Percentiles rank a stretch among this genome's conserved stretches.
Evolutionary conservation across 1,284 basidiomycete species (phyloP).

Genomic region (Hymenochaete sp.): DNA sequence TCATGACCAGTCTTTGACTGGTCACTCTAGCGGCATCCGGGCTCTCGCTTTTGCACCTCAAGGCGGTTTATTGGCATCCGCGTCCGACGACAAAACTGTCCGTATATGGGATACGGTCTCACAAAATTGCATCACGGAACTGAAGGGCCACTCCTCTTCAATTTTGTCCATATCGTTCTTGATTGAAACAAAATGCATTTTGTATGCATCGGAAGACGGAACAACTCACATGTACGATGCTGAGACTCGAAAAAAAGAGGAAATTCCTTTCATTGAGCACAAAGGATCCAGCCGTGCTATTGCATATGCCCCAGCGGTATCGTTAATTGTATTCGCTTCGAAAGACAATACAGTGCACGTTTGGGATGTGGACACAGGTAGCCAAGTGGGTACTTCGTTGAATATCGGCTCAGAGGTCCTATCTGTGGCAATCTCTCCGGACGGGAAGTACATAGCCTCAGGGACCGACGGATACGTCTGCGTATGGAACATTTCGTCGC

Average conservation of each 20-base stretch:
- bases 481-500: not conserved
- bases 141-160: too few relatives aligned
- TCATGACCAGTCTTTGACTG: slow-evolving; percentile 68
- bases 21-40: slow-evolving; percentile 90
- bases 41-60: slow-evolving; percentile 74
- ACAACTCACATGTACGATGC: too few relatives aligned
- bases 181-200: too few relatives aligned
- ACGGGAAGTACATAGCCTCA: not conserved
- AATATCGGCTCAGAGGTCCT: not conserved
- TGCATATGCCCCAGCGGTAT: too few relatives aligned
- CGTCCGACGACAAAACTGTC: slow-evolving; percentile 71
- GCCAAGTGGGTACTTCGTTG: too few relatives aligned
- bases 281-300: too few relatives aligned
- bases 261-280: too few relatives aligned
- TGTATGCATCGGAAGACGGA: too few relatives aligned
- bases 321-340: too few relatives aligned
- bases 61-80: slow-evolving; percentile 78
- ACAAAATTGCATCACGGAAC: too few relatives aligned
- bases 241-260: too few relatives aligned
- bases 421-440: not conserved
- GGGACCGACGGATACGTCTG: not conserved
- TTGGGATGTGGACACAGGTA: slow-evolving; percentile 11
- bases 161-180: too few relatives aligned
- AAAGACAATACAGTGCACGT: slow-evolving; percentile 9
- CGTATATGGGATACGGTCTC: slow-evolving; percentile 56